Evolutionary conservation across 495 filamentous ascomycete genomes (phyloP), one percentile per base, ranked within the genome.

Genomic region (Chlorociboria aeruginascens): DNA sequence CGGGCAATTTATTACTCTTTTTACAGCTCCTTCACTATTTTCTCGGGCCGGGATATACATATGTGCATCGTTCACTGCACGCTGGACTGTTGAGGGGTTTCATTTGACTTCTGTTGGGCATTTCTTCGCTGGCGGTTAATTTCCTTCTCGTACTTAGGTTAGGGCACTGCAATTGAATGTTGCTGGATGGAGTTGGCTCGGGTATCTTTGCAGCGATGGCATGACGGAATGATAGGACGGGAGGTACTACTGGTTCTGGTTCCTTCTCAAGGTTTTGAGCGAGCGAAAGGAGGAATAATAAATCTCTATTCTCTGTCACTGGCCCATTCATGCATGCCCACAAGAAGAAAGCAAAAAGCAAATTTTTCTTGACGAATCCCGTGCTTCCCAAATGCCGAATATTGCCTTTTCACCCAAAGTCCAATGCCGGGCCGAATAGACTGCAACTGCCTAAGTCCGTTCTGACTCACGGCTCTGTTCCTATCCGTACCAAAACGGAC

Each of bases 1-100:
- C 40, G 42, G 51, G 49, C 46, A 46, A 42, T 41, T 17, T 42
- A 37, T 35, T 45, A 29, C 7, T 52, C 44, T 48, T 35, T 25
- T 25, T 25, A 25, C 20, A 2, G 20, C 20, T 25, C 20, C 20
- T 25, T 25, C 2, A 36, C 10, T 7, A 40, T 40, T 13, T 28
- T 37, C 25, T 37, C 25, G 31, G 44, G 44, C 4, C 20, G 14
- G 34, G 13, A 37, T 37, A 38, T 8, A 46, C 44, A 37, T 28
- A 10, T 46, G 17, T 46, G 34, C 34, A 46, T 37, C 12, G 12
- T 46, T 36, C 28, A 37, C 6, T 35, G 4, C 33, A 3, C 16
- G 44, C 16, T 32, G 32, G 38, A 40, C 13, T n/a, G 2, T 36
- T 11, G 2, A 11, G 33, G 33, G 33, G 3, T 36, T 36, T 36